phyloP scores from a whole-genome alignment of 306 rosid genomes.

The Pyrus bretschneideri region DNA sequence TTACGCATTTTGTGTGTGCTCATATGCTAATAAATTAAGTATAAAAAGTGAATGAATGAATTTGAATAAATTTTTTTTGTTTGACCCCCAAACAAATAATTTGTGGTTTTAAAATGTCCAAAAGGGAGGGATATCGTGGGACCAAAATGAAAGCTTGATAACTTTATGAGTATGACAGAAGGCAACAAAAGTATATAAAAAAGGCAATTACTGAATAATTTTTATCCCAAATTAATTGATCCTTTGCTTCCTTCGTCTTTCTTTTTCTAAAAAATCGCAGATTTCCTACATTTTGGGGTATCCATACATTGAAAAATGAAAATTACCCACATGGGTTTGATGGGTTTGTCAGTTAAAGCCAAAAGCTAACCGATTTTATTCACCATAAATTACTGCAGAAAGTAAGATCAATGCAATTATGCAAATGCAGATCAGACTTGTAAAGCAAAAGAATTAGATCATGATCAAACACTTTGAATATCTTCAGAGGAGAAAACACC shows the following conservation, averaged over 20 bases:
- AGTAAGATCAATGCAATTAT: neutral
- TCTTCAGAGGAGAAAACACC: slow-evolving; percentile 12
- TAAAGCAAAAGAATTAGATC: neutral
- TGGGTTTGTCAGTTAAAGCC: neutral
- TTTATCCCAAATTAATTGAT: neutral
- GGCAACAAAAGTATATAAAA: neutral
- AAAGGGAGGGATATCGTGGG: neutral
- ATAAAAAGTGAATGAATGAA: no score
- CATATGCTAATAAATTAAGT: no score
- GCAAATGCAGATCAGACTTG: neutral
- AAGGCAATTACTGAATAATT: neutral
- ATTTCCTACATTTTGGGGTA: neutral
- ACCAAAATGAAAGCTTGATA: neutral
- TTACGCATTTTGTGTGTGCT: no score
- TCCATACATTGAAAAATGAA: neutral
- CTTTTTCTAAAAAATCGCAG: neutral
- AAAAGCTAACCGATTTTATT: neutral
- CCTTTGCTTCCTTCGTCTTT: neutral
- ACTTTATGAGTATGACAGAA: neutral
- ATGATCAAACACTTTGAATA: neutral
- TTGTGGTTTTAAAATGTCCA: neutral
- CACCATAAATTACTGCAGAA: neutral
- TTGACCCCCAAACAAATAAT: neutral
- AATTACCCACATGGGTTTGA: neutral
- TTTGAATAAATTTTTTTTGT: no score